These are phyloP conservation scores for Plasmodium blacklocki DNA, from an alignment of 169 alveolate genomes.

Conservation along the genomic window DNA sequence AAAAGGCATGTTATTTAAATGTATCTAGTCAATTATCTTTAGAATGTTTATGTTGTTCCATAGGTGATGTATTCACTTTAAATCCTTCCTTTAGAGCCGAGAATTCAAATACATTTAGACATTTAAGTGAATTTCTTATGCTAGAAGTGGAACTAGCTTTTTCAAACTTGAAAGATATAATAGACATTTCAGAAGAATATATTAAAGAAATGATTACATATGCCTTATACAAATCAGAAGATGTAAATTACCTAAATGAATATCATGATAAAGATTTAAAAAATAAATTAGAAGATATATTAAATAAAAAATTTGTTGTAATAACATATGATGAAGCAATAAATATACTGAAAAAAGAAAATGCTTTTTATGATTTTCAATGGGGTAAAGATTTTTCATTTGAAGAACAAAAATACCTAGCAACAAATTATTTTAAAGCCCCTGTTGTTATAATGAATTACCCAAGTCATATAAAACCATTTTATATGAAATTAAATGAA, in stretches of 20 bases:
- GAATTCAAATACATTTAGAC: slow-evolving; percentile 97
- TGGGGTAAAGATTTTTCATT: slow-evolving; percentile 85
- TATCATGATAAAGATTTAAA: slow-evolving; percentile 42
- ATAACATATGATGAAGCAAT: slow-evolving; percentile 81
- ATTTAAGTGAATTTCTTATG: slow-evolving; percentile 99
- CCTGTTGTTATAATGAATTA: slow-evolving; percentile 88
- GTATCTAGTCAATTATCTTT: slow-evolving; percentile 98
- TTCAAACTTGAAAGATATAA: slow-evolving; percentile 84
- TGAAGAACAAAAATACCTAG: slow-evolving; percentile 84
- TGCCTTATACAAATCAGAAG: slow-evolving; percentile 74
- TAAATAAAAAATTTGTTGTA: slow-evolving; percentile 36
- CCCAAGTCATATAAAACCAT: slow-evolving; percentile 93
- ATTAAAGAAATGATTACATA: slow-evolving; percentile 71
- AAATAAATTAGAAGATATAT: slow-evolving; percentile 23
- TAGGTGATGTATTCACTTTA: slow-evolving; percentile 96
- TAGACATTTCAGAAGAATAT: slow-evolving; percentile 72
- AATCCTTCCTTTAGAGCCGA: slow-evolving; percentile 99
- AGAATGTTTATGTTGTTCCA: slow-evolving; percentile 95
- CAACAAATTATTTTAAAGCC: slow-evolving; percentile 88
- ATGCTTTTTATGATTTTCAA: slow-evolving; percentile 86
- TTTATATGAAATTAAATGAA: slow-evolving; percentile 94
- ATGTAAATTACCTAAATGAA: slow-evolving; percentile 64
- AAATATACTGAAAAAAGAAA: slow-evolving; percentile 67
- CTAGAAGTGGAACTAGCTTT: slow-evolving; percentile 98
- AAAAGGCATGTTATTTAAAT: slow-evolving; percentile 94